Evolutionary conservation across 2,329 filamentous ascomycete genomes (phyloP).

Genomic region (Trichophyton mentagrophytes): DNA sequence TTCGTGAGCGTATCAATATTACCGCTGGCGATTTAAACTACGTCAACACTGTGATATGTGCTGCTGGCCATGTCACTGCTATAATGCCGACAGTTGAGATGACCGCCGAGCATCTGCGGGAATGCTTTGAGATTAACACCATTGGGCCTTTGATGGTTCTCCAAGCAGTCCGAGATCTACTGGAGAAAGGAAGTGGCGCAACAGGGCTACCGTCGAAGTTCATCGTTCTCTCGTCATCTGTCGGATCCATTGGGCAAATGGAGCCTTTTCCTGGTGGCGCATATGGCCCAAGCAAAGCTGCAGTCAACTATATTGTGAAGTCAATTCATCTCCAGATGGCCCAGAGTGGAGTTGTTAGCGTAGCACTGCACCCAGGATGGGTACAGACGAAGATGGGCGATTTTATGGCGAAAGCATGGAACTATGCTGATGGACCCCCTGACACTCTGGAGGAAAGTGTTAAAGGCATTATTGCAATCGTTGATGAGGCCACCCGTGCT

Average conservation of each 20-base stretch:
- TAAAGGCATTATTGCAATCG: slow-evolving; percentile 22
- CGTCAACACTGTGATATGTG: slow-evolving; percentile 18
- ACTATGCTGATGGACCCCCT: slow-evolving; percentile 16
- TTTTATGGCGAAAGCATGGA: slow-evolving; percentile 23
- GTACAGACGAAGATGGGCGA: slow-evolving; percentile 22
- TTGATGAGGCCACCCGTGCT: slow-evolving; percentile 27
- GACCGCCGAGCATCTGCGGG: slow-evolving; percentile 13
- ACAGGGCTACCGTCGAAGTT: slow-evolving; percentile 13
- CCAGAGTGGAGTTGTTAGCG: slow-evolving; percentile 12
- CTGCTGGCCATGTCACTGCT: slow-evolving; percentile 39
- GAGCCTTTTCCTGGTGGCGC: slow-evolving; percentile 16
- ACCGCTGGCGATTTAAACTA: slow-evolving; percentile 19
- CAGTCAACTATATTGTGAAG: slow-evolving; percentile 15
- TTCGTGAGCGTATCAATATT: slow-evolving; percentile 7
- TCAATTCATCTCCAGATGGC: slow-evolving; percentile 19
- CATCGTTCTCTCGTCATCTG: slow-evolving; percentile 14
- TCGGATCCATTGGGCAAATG: slow-evolving; percentile 16
- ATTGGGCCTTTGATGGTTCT: slow-evolving; percentile 24
- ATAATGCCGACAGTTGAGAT: slow-evolving; percentile 42
- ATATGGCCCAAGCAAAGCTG: slow-evolving; percentile 18
- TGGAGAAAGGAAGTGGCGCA: slow-evolving; percentile 9
- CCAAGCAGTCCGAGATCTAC: slow-evolving; percentile 15
- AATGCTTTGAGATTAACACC: slow-evolving; percentile 19
- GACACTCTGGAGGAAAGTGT: slow-evolving; percentile 24
- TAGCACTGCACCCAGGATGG: slow-evolving; percentile 29